These are phyloP conservation scores for Hydnum rufescens DNA, from an alignment of 768 basidiomycete genomes.

Conservation along the genomic window DNA sequence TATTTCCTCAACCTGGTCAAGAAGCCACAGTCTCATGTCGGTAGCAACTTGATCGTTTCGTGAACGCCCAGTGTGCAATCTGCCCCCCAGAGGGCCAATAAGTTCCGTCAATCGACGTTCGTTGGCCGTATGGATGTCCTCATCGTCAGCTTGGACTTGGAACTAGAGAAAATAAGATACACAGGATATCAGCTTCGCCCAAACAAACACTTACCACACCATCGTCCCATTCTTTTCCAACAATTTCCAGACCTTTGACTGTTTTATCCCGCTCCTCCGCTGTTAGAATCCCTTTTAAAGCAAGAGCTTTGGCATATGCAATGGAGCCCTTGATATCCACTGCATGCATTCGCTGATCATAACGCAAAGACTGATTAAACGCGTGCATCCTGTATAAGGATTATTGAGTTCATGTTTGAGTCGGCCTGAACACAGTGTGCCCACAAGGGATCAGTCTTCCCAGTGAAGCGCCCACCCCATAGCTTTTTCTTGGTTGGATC, in stretches of 20 bases:
- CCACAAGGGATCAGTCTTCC: constrained; percentile 73
- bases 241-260: constrained; percentile 48
- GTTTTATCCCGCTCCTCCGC: constrained; percentile 53
- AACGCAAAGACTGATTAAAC: constrained; percentile 90
- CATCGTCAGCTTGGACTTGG: constrained; percentile 61
- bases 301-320: constrained; percentile 80
- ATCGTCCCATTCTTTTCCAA: constrained; percentile 70
- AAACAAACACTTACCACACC: constrained; percentile 33
- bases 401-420: constrained; percentile 7
- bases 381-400: constrained; percentile 66
- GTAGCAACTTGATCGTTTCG: constrained; percentile 98
- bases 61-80: constrained; percentile 91
- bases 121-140: constrained; percentile 98
- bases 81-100: constrained; percentile 82
- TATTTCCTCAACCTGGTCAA: constrained; percentile 52
- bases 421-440: constrained; percentile 12
- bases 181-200: not conserved
- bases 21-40: constrained; percentile 92
- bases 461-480: constrained; percentile 81
- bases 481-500: constrained; percentile 37
- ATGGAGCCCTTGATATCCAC: constrained; percentile 89
- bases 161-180: constrained; percentile 32
- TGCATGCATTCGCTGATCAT: constrained; percentile 85
- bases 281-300: constrained; percentile 63
- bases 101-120: constrained; percentile 86